Base-by-base conservation (phyloP, 805 yeast genomes). In the Wickerhamomyces sydowiorum region DNA sequence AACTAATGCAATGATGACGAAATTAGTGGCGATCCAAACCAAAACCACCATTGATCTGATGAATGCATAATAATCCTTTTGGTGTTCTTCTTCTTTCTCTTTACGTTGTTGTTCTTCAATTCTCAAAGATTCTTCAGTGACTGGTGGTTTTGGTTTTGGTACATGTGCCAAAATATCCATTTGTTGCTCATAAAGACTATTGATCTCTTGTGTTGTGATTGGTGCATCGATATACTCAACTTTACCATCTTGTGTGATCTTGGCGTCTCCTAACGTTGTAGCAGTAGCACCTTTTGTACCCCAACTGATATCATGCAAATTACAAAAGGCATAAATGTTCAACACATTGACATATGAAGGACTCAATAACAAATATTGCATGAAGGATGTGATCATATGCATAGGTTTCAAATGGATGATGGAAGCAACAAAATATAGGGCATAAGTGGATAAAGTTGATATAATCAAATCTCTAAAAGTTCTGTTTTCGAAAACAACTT, bases 241-340 rank as follows among this genome's bases (percentile, higher is more conserved):
- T 46, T 80, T 79, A 51, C 85, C 88, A 42, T 74, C 79, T 40
- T 70, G 75, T 31, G 74, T 72, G 3, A 86, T 73, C 54, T 82
- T 86, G 20, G 96, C 96, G 36, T 82, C 80, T 46, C 97, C 98
- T 53, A 93, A 71, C 76, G 95, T 65, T 69, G 76, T 57, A 69
- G 78, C 59, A 36, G 78, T 73, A 39, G 82, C 87, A 37, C 96
- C 96, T 61, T 90, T 87, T 4, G 96, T 91, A 60, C 98, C 98
- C 98, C 98, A 91, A 7, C 96, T 86, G 37, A 91, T 81, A 68
- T 91, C 99, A 62, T 91, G 96, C 46, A 91, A 83, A 64, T 91
- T 91, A 69, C 97, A 90, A 61, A 91, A 90, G 3, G 98, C 96
- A 64, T 91, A 91, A 47, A 91, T 91, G 62, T 88, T 89, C 58